Evolutionary conservation across 306 rosid species (phyloP).

Genomic region (Cicer pinnatifidum): DNA sequence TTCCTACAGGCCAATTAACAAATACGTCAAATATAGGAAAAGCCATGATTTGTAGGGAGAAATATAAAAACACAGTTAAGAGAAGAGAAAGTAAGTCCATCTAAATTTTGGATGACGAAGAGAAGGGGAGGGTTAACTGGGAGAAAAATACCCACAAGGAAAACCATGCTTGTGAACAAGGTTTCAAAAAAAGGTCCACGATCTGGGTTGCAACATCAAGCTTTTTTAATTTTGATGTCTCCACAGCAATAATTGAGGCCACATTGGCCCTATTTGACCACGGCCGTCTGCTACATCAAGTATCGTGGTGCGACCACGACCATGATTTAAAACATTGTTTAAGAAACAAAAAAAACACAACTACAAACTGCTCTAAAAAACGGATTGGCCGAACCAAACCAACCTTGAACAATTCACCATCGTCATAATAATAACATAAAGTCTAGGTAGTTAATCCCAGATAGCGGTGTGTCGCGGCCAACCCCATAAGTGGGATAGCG

Average conservation of each 20-base stretch:
- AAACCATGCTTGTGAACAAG: not conserved
- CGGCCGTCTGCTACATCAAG: not conserved
- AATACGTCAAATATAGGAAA: slow-evolving; percentile 33
- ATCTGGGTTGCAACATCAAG: not conserved
- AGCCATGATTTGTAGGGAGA: not conserved
- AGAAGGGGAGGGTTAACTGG: not conserved
- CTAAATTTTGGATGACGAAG: not conserved
- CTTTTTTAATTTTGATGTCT: not conserved
- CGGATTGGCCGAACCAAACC: slow-evolving; percentile 17
- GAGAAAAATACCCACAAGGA: not conserved
- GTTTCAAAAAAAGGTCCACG: not conserved
- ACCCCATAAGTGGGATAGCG: too few species aligned
- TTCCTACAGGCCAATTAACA: slow-evolving; percentile 59
- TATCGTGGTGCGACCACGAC: not conserved
- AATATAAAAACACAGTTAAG: not conserved
- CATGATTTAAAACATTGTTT: not conserved
- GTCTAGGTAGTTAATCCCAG: too few species aligned
- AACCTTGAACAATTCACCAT: not conserved
- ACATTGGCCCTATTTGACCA: not conserved
- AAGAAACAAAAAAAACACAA: not conserved
- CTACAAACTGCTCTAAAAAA: not conserved
- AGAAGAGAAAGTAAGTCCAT: slow-evolving; percentile 3
- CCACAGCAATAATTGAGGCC: not conserved
- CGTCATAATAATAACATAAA: not conserved
- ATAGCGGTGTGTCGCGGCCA: too few species aligned